Evolutionary conservation across 2,329 filamentous ascomycete species (phyloP), one percentile per base, ranked within the genome.

Genomic region (Proliferodiscus dingleyae): DNA sequence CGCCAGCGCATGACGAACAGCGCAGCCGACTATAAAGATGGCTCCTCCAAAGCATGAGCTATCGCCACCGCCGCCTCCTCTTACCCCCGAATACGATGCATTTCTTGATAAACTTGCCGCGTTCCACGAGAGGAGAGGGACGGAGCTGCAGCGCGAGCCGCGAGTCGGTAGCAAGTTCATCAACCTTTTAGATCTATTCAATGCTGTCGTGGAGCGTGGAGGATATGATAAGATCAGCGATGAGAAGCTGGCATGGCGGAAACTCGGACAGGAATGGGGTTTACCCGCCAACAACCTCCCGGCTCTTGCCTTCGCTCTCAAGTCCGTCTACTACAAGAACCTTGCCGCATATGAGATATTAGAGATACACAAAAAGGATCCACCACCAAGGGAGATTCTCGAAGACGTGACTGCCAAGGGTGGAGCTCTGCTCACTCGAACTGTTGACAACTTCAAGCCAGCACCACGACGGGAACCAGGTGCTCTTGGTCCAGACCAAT

Each of bases 241-340:
- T 68, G 81, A 91, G 64, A 93, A 91, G 71, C 77, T 94, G 53
- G 85, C 87, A 41, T 95, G 89, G 89, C 80, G 88, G 53, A 81
- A 81, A 57, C 77, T 95, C 58, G 87, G 59, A 16, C 75, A 82
- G 43, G 83, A 89, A 57, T 83, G 95, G 46, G 80, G 87, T 40
- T 78, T 90, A 52, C 81, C 81, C 61, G 82, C 81, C 45, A 75
- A 78, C 59, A 89, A 91, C 61, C 81, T 87, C 49, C 78, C 88
- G 5, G 87, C 88, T n/a, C 81, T 89, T 48, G 89, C 88, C 11
- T 95, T 94, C 68, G 78, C 85, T 48, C 72, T 95, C 45, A 95
- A 95, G 69, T 85, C 86, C 45, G 82, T 86, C 52, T 95, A 93
- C 70, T 94, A 94, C 72, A 90, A 89, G 66, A 89, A 91, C 59